Evolutionary conservation across 2,329 filamentous ascomycete genomes (phyloP).

Genomic region (Penicillium sp.): DNA sequence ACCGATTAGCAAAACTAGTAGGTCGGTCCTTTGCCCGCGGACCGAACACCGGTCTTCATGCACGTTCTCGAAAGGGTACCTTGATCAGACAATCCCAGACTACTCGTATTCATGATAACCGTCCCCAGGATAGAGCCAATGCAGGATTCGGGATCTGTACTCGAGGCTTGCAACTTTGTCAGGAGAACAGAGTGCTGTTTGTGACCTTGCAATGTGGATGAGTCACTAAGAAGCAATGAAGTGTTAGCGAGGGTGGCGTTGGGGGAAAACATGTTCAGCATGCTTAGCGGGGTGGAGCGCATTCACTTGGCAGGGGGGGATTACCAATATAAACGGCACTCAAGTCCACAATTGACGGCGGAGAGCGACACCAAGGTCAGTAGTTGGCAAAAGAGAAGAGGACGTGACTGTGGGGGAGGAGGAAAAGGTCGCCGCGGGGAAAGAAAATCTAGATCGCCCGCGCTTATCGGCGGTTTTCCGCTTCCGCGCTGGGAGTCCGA

Average conservation of each 20-base stretch:
- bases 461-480: conserved; percentile 26
- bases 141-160: conserved; percentile 39
- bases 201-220: conserved; percentile 21
- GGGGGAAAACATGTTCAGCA: background rate
- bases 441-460: conserved; percentile 23
- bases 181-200: conserved; percentile 11
- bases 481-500: conserved; percentile 13
- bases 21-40: conserved; percentile 12
- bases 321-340: background rate
- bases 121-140: conserved; percentile 25
- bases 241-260: conserved; percentile 17
- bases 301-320: conserved; percentile 12
- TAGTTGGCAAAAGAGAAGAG: conserved; percentile 2
- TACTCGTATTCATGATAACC: conserved; percentile 49
- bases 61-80: conserved; percentile 48
- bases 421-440: conserved; percentile 27
- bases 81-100: conserved; percentile 50
- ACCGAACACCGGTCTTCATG: conserved; percentile 52
- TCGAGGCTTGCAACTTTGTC: conserved; percentile 19
- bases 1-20: conserved; percentile 6
- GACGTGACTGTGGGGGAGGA: conserved; percentile 6
- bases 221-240: conserved; percentile 29
- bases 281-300: background rate
- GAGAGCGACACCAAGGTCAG: background rate
- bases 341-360: background rate